Evolutionary conservation across 352 stramenopile species (phyloP), one percentile per base, ranked within the genome.

Genomic region (Globisporangium solare): DNA sequence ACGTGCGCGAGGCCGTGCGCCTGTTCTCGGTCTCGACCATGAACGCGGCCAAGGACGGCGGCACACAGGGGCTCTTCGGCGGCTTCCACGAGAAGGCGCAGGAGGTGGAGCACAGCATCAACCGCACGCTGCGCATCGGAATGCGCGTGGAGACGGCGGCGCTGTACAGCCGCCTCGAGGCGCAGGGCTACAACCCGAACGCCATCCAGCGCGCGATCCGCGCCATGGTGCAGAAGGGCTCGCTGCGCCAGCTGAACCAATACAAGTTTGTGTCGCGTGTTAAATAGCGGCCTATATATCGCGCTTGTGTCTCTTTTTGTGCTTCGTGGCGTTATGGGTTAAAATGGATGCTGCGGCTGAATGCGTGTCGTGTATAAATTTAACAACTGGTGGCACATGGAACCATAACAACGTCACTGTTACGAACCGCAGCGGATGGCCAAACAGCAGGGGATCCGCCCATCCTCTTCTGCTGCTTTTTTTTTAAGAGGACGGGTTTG

Each of bases 1-100:
- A 99, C 69, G 97, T 99, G 43, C 88, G 92, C 13, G 97, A 99
- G 66, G 97, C 97, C 0, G 85, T 99, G 40, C 92, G 97, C 1
- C 73, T 99, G 14, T 99, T 99, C 70, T 97, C 94, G 61, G 96
- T 99, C 22, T 98, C 94, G 60, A 99, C 97, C 6, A 98, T 99
- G 90, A 95, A 97, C 42, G 97, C 97, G 0, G 97, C 97, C 42
- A 90, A 96, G 32, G 86, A 90, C 41, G 95, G 96, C 61, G 83
- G 82, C 27, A 94, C 82, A 3, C 82, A 94, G 35, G 84, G 83
- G 17, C 57, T 94, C 5, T 91, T 94, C 56, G 76, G 81, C 17
- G 67, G 71, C 10, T 86, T 94, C 51, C 81, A 94, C 56, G 81
- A 94, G 64, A 94, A 92, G 58, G 81, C 83, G 2, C 73, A 84